phyloP scores from a whole-genome alignment of 164 flowering plant genomes.

The Umbilicus rupestris region DNA sequence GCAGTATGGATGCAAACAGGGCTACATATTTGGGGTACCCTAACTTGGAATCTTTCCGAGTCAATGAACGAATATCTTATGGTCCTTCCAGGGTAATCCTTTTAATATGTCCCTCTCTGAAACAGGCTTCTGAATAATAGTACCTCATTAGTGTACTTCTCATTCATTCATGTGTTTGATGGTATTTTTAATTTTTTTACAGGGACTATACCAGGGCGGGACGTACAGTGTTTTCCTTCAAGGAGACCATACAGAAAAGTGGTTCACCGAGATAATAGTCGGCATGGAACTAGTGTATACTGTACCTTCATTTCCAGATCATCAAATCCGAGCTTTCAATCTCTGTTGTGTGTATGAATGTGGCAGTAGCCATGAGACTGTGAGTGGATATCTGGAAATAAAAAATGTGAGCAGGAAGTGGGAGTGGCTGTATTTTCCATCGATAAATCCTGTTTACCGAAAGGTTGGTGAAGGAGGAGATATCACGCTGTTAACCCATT shows the following conservation, averaged over 20 bases:
- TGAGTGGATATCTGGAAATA: not conserved
- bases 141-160: too few species aligned
- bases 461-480: not conserved
- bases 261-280: not conserved
- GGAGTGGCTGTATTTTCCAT: not conserved
- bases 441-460: not conserved
- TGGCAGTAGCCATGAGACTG: not conserved
- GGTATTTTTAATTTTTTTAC: not conserved
- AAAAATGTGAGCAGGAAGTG: conserved; percentile 3
- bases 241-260: not conserved
- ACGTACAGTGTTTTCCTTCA: not conserved
- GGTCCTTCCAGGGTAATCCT: not conserved
- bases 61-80: not conserved
- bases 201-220: conserved; percentile 1
- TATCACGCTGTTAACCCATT: not conserved
- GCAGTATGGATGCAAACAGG: too few species aligned
- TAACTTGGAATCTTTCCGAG: not conserved
- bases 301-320: not conserved
- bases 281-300: not conserved
- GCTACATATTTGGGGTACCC: not conserved
- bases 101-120: not conserved
- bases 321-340: not conserved
- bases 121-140: not conserved
- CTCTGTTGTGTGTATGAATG: not conserved
- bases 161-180: too few species aligned